These are phyloP conservation scores for Phytophthora sojae DNA, from an alignment of 352 stramenopile genomes.

Conservation along the genomic window DNA sequence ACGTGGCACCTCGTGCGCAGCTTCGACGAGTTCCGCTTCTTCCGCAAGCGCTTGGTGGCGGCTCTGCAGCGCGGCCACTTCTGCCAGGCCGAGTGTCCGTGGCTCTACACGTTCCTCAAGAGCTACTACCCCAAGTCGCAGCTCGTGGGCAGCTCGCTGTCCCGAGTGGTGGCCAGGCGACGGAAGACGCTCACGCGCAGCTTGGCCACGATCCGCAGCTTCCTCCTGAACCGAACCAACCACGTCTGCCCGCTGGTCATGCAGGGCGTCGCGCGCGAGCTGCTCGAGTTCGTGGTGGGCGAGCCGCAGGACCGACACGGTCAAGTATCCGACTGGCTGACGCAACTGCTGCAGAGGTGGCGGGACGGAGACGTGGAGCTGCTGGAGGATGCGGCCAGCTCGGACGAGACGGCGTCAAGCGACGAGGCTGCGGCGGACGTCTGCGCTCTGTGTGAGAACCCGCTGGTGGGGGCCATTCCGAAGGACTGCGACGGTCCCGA, in stretches of 20 bases:
- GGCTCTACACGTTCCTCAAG: slow-evolving; percentile 46
- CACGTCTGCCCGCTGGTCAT: slow-evolving; percentile 43
- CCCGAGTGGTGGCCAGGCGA: slow-evolving; percentile 43
- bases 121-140: slow-evolving; percentile 55
- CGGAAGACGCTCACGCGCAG: slow-evolving; percentile 49
- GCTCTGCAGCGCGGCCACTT: slow-evolving; percentile 39
- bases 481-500: background rate
- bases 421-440: slow-evolving; percentile 21
- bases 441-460: slow-evolving; percentile 30
- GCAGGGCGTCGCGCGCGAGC: slow-evolving; percentile 34
- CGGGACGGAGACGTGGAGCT: slow-evolving; percentile 31
- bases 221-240: slow-evolving; percentile 48
- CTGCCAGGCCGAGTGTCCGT: slow-evolving; percentile 46
- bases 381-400: slow-evolving; percentile 21
- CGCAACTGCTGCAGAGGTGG: slow-evolving; percentile 34
- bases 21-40: slow-evolving; percentile 57
- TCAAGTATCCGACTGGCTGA: slow-evolving; percentile 25
- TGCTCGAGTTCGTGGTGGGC: slow-evolving; percentile 46
- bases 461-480: slow-evolving; percentile 17
- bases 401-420: slow-evolving; percentile 21
- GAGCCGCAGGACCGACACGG: slow-evolving; percentile 16
- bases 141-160: slow-evolving; percentile 37
- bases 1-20: slow-evolving; percentile 47
- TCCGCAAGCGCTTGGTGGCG: slow-evolving; percentile 44
- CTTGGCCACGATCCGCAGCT: slow-evolving; percentile 44